A percentile compares a stretch with the other conserved stretches of the same genome.
Conservation (phyloP, 2,329 filamentous ascomycete species). For the Sporothrix protearum region DNA sequence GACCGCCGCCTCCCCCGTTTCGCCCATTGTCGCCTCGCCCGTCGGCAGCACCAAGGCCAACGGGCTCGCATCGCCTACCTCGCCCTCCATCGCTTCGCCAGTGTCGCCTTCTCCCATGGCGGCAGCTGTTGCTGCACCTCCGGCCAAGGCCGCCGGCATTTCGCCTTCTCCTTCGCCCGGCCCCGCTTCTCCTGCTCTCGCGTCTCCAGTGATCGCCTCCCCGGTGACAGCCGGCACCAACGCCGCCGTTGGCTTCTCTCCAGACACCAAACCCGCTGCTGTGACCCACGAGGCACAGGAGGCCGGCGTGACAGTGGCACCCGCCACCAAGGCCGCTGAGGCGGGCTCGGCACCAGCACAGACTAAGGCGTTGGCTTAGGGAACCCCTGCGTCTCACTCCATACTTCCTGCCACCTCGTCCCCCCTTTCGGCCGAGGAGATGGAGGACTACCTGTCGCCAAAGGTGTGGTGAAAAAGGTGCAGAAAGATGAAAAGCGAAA, state of each 20-base stretch:
- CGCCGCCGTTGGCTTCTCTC: conserved; percentile 26
- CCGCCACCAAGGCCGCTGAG: conserved; percentile 32
- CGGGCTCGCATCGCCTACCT: background rate
- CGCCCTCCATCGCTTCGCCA: conserved; percentile 1
- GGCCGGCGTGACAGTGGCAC: conserved; percentile 42
- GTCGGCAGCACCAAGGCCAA: conserved; percentile 22
- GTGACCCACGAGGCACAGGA: conserved; percentile 43
- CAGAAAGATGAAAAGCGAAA: background rate
- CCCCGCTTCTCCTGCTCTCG: background rate
- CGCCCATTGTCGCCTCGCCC: conserved; percentile 34
- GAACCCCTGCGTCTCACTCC: background rate
- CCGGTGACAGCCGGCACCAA: conserved; percentile 13
- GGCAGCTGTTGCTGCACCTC: background rate
- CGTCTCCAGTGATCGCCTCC: conserved; percentile 2
- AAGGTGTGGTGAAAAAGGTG: conserved; percentile 2
- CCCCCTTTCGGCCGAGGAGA: conserved; percentile 9
- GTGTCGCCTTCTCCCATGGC: background rate
- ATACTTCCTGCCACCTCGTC: background rate
- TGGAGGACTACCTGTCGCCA: conserved; percentile 17
- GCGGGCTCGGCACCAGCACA: conserved; percentile 8
- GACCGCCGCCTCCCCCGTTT: conserved; percentile 34
- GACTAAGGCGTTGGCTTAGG: conserved; percentile 12
- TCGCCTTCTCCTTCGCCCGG: background rate
- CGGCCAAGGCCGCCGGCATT: background rate
- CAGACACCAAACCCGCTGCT: background rate